Base-by-base conservation (phyloP, 495 filamentous ascomycete genomes). In the Aspergillus wentii region DNA sequence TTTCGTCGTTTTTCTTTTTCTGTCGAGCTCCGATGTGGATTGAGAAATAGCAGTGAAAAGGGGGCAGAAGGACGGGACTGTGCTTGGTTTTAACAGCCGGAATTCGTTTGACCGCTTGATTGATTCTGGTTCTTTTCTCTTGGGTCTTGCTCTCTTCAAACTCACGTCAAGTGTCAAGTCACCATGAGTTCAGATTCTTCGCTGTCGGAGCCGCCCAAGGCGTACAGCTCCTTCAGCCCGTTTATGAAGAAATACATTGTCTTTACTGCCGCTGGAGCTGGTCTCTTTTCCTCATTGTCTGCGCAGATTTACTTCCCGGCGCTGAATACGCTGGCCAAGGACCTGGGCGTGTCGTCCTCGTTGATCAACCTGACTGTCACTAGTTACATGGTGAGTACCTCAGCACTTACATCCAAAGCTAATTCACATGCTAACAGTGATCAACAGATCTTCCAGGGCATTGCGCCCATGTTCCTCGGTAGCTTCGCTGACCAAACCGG, bases 391-490 rank as follows among this genome's bases (percentile, higher is more conserved):
- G 61, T 69, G 37, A 38, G 42, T 28, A 28, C 18, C 22, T 35
- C n/a, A 15, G 23, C 29, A 37, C 14, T 31, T 19, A n/a, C n/a
- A n/a, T n/a, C n/a, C n/a, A n/a, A n/a, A n/a, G n/a, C n/a, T n/a
- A n/a, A n/a, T n/a, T n/a, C n/a, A n/a, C n/a, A n/a, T n/a, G n/a
- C 16, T 33, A 18, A 33, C 16, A 17, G 2, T 29, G 26, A 39
- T 1, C 11, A 33, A 31, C 31, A 68, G 66, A 64, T 74, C 19
- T 63, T 74, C 31, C 72, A 75, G 57, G 74, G 66, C 5, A 46
- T 75, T 16, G 55, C 71, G 8, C 72, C 75, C 4, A 64, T 65
- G 38, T 63, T 79, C 35, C 56, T 71, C 6, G 72, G 62, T 5
- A 56, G 54, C 14, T 66, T 75, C 42, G 58, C 73, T 1, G 75